Conservation (phyloP, 192 early-diverging fungal genomes). For the Martensiomyces pterosporus region DNA sequence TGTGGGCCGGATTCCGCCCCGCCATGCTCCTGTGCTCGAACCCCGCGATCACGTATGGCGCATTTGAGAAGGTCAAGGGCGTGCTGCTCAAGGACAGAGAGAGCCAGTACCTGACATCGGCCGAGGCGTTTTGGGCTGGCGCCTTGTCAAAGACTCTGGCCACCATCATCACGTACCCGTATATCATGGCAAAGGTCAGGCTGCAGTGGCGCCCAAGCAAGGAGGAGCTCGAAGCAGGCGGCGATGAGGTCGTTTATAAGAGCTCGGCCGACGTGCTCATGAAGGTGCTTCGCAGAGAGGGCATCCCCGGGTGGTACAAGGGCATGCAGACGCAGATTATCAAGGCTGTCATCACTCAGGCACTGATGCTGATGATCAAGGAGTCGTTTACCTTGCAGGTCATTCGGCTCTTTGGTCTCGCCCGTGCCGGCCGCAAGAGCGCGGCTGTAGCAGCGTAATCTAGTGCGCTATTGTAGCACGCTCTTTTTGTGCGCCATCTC, state of each 20-base stretch:
- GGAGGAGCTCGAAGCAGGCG: slow-evolving; percentile 51
- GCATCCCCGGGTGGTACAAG: slow-evolving; percentile 85
- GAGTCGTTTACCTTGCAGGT: slow-evolving; percentile 73
- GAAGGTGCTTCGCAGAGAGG: slow-evolving; percentile 75
- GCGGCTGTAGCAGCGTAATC: slow-evolving; percentile 3
- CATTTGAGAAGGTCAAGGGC: slow-evolving; percentile 80
- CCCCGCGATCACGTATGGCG: slow-evolving; percentile 96
- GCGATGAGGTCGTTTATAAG: slow-evolving; percentile 61
- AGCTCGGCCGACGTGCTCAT: slow-evolving; percentile 80
- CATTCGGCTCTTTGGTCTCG: slow-evolving; percentile 31
- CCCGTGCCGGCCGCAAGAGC: no score
- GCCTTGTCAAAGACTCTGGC: slow-evolving; percentile 92
- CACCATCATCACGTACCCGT: slow-evolving; percentile 83
- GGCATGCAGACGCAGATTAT: slow-evolving; percentile 96
- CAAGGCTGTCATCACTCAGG: slow-evolving; percentile 99
- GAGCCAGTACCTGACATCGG: slow-evolving; percentile 58
- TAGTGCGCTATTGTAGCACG: no score
- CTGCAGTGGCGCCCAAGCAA: slow-evolving; percentile 88
- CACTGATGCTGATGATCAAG: slow-evolving; percentile 95
- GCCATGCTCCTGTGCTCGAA: slow-evolving; percentile 89
- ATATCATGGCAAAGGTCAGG: slow-evolving; percentile 99
- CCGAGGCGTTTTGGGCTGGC: slow-evolving; percentile 90
- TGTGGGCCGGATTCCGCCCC: slow-evolving; percentile 91
- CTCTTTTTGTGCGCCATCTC: no score
- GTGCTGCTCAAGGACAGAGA: slow-evolving; percentile 51